phyloP scores from a whole-genome alignment of 345 rosid genomes.

The Cardiospermum halicacabum region DNA sequence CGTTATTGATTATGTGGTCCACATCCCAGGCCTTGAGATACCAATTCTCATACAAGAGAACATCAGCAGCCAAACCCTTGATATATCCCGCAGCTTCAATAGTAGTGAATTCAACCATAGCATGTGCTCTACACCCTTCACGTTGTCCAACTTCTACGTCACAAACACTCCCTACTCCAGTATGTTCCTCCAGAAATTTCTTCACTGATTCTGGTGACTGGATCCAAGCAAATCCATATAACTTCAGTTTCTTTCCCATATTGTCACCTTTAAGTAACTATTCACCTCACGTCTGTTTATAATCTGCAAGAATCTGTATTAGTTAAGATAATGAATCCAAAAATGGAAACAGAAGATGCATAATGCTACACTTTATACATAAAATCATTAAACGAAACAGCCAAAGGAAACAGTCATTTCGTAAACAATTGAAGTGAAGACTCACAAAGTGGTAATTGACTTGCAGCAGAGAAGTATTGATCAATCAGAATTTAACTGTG shows the following conservation, averaged over 20 bases:
- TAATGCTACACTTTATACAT: neutral
- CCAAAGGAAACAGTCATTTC: neutral
- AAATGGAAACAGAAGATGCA: neutral
- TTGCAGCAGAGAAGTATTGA: neutral
- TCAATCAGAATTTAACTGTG: neutral
- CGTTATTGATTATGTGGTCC: slow-evolving; percentile 17
- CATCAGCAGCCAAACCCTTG: too few species aligned
- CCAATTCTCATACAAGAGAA: too few species aligned
- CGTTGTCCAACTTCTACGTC: too few species aligned
- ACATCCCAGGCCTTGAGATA: slow-evolving; percentile 7
- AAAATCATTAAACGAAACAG: neutral
- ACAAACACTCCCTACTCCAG: too few species aligned
- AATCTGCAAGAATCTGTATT: too few species aligned
- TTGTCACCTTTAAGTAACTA: neutral
- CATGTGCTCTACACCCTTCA: too few species aligned
- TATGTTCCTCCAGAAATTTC: too few species aligned
- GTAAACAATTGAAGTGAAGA: neutral
- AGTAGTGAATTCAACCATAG: too few species aligned
- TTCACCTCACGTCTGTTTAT: too few species aligned
- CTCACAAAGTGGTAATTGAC: neutral
- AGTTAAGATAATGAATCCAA: too few species aligned
- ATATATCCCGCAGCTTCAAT: too few species aligned
- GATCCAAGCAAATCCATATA: slow-evolving; percentile 28
- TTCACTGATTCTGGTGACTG: neutral
- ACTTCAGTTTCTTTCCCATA: slow-evolving; percentile 35